Evolutionary conservation across 306 rosid genomes (phyloP).

Genomic region (Rosa multiflora): DNA sequence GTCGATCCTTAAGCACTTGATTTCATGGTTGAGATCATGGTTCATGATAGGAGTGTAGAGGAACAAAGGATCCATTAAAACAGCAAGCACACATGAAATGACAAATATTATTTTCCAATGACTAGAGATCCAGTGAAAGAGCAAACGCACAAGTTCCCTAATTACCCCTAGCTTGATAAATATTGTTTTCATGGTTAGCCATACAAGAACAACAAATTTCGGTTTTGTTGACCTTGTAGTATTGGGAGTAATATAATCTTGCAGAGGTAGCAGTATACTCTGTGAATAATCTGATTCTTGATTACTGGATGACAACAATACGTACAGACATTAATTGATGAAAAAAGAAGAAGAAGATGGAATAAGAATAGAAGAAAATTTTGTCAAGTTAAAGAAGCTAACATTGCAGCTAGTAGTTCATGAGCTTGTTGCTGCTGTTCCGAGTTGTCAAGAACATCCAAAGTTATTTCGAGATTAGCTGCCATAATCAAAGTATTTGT

Average conservation of each 20-base stretch:
- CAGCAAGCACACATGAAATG: neutral
- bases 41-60: neutral
- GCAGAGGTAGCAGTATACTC: neutral
- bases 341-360: too few species aligned
- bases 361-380: too few species aligned
- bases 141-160: neutral
- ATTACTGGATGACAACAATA: neutral
- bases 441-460: neutral
- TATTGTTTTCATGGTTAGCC: neutral
- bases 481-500: neutral
- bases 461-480: neutral
- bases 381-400: neutral
- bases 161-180: too few species aligned
- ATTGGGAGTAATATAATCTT: neutral
- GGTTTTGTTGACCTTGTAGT: neutral
- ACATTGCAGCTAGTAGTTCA: neutral
- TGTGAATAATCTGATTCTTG: neutral
- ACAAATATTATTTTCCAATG: neutral
- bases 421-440: neutral
- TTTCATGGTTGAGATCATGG: neutral
- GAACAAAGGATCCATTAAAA: constrained; percentile 1
- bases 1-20: neutral
- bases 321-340: neutral
- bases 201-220: neutral
- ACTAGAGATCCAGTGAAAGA: neutral